A percentile compares a stretch with the other conserved stretches of the same genome.
These are phyloP conservation scores for Aspergillus saccharolyticus DNA, from an alignment of 495 filamentous ascomycete species.

Conservation along the genomic window DNA sequence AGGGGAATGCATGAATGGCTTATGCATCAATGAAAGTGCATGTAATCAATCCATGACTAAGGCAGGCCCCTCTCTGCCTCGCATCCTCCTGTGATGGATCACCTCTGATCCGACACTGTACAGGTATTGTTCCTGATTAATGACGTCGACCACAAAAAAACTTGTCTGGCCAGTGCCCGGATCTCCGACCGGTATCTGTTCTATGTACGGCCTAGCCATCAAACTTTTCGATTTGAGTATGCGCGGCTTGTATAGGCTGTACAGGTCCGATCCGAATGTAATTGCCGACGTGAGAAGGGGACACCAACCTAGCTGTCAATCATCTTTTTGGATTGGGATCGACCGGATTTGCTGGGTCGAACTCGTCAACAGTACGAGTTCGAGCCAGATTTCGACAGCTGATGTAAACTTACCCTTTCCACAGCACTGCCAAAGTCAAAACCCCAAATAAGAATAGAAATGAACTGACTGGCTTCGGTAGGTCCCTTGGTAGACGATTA, in stretches of 20 bases:
- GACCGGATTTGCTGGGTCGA: slow-evolving; percentile 12
- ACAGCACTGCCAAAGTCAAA: background rate
- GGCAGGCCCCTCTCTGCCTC: background rate
- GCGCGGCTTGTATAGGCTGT: background rate
- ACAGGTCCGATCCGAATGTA: background rate
- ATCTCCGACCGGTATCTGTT: background rate
- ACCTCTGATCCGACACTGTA: background rate
- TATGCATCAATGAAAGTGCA: background rate
- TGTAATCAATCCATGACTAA: background rate
- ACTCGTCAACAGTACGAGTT: background rate
- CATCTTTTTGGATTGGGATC: slow-evolving; percentile 21
- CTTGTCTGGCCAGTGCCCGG: background rate
- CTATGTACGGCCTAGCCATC: no score
- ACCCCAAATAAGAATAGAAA: background rate
- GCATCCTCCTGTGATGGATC: background rate
- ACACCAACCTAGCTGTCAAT: slow-evolving; percentile 9
- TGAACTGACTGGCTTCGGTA: slow-evolving; percentile 4
- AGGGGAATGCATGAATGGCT: background rate
- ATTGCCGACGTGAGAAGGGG: background rate
- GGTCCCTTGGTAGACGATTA: slow-evolving; percentile 1
- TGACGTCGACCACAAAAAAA: background rate
- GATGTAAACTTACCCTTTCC: background rate
- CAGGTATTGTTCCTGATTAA: slow-evolving; percentile 1
- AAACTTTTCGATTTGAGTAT: background rate
- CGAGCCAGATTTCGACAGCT: slow-evolving; percentile 9